Conservation (phyloP, 805 yeast species). For the Kodamaea neixiangensis region DNA sequence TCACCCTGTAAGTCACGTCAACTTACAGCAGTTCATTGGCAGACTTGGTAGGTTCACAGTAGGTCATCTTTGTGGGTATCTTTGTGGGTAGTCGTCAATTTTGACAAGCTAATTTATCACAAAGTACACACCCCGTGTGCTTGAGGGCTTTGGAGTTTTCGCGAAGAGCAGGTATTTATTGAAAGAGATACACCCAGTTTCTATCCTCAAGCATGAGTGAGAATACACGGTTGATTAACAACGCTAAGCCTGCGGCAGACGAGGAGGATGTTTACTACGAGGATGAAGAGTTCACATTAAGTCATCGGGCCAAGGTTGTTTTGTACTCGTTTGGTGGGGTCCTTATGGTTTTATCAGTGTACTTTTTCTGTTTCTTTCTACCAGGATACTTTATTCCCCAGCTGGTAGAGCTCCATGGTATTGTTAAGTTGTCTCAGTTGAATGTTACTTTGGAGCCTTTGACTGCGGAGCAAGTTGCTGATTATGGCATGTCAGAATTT, state of each 20-base stretch:
- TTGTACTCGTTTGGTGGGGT: conserved; percentile 16
- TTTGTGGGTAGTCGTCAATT: not conserved
- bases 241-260: conserved; percentile 14
- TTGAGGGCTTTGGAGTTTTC: not conserved
- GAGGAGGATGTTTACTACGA: conserved; percentile 15
- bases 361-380: conserved; percentile 32
- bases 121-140: not conserved
- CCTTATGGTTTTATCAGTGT: conserved; percentile 21
- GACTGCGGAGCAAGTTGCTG: conserved; percentile 13
- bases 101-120: not conserved
- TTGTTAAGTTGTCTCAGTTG: conserved; percentile 27
- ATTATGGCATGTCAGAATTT: conserved; percentile 18
- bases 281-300: conserved; percentile 15
- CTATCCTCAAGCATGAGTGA: conserved; percentile 12
- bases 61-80: too few species aligned
- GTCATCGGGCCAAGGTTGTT: conserved; percentile 16
- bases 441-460: conserved; percentile 29
- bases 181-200: not conserved
- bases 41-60: too few species aligned
- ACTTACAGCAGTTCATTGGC: not conserved
- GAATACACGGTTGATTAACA: conserved; percentile 13
- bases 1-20: not conserved
- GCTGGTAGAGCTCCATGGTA: conserved; percentile 25
- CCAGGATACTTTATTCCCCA: conserved; percentile 40
- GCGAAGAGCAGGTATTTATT: not conserved